Percentiles rank a stretch among this genome's conserved stretches.
These are phyloP conservation scores for Chaetoceros tenuissimus DNA, from an alignment of 108 stramenopile species.

Conservation along the genomic window DNA sequence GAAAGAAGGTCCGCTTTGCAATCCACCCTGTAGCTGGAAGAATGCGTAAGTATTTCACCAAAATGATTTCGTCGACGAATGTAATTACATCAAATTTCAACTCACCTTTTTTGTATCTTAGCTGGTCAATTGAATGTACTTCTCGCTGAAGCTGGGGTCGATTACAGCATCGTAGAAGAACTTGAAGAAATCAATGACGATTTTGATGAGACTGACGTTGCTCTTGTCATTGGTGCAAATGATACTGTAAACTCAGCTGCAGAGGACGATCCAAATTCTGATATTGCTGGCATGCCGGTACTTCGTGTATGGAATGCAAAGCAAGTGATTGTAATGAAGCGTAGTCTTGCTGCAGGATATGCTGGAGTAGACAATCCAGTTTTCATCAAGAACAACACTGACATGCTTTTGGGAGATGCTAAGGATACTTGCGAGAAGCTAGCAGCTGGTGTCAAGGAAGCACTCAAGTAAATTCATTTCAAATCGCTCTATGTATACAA, in stretches of 20 bases:
- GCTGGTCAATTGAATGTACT: constrained; percentile 98
- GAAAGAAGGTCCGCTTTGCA: constrained; percentile 91
- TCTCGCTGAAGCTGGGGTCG: constrained; percentile 98
- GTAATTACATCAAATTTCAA: too few species aligned
- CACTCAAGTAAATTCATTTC: too few species aligned
- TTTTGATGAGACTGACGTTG: constrained; percentile 86
- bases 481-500: too few species aligned
- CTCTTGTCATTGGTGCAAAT: constrained; percentile 96
- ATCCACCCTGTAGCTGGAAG: constrained; percentile 99
- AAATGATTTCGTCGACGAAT: too few species aligned
- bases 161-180: constrained; percentile 98
- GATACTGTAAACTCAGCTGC: constrained; percentile 99
- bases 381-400: constrained; percentile 97
- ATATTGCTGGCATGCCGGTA: constrained; percentile 96
- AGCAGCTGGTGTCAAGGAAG: constrained; percentile 63
- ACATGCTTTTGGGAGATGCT: constrained; percentile 95
- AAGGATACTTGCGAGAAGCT: constrained; percentile 91
- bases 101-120: too few species aligned
- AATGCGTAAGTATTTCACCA: too few species aligned
- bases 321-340: constrained; percentile 99
- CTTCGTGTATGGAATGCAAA: constrained; percentile 95
- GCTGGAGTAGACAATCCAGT: constrained; percentile 99
- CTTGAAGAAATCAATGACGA: constrained; percentile 98
- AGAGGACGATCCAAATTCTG: constrained; percentile 94
- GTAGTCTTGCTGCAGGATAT: constrained; percentile 94